Conservation (phyloP, 176 grass and related monocot genomes). For the Aegilops bicornis region DNA sequence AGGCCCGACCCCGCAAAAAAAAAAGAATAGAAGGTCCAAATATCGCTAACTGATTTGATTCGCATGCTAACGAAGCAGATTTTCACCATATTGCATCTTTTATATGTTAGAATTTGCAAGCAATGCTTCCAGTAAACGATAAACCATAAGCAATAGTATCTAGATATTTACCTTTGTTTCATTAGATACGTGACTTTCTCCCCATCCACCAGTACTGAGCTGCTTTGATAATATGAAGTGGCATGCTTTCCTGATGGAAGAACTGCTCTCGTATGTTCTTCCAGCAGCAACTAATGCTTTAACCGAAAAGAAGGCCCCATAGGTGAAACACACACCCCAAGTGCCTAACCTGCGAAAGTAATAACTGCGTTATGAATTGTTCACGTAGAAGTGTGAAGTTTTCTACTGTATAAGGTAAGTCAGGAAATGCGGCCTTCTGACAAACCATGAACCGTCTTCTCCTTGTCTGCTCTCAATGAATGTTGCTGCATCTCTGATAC, state of each 20-base stretch:
- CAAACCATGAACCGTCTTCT: slow-evolving; percentile 52
- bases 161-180: slow-evolving; percentile 16
- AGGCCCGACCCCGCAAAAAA: too few relatives aligned
- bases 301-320: slow-evolving; percentile 41
- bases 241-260: slow-evolving; percentile 36
- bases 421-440: background rate
- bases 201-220: slow-evolving; percentile 44
- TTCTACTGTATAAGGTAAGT: background rate
- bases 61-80: background rate
- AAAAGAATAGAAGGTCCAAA: background rate
- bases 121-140: background rate
- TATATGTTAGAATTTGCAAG: background rate
- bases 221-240: slow-evolving; percentile 49
- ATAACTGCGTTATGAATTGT: background rate
- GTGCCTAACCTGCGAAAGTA: slow-evolving; percentile 42
- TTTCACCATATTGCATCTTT: background rate
- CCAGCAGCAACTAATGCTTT: slow-evolving; percentile 39
- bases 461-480: slow-evolving; percentile 46
- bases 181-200: slow-evolving; percentile 39
- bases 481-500: slow-evolving; percentile 14
- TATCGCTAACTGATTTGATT: background rate
- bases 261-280: slow-evolving; percentile 36
- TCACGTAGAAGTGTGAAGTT: background rate
- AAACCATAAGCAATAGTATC: background rate
- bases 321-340: slow-evolving; percentile 55